A percentile compares a stretch with the other conserved stretches of the same genome.
These are phyloP conservation scores for Gentiana straminea DNA, from an alignment of 257 asterid species.

Conservation along the genomic window DNA sequence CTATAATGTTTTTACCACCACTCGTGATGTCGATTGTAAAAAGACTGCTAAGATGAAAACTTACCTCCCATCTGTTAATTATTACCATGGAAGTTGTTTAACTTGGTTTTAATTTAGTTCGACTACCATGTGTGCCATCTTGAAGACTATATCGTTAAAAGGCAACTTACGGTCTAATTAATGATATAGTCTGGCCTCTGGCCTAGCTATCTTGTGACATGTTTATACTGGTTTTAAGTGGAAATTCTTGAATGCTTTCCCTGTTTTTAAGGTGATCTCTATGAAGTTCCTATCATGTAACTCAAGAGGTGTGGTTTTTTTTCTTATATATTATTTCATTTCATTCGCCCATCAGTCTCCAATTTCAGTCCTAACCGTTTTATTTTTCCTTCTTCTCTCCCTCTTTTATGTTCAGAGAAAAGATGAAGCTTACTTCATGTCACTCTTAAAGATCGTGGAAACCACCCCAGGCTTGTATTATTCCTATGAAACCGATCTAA, in stretches of 20 bases:
- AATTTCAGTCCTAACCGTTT: background rate
- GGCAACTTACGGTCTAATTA: too few relatives aligned
- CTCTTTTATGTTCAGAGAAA: slow-evolving; percentile 40
- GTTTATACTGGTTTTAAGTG: slow-evolving; percentile 54
- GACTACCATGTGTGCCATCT: too few relatives aligned
- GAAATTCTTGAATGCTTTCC: slow-evolving; percentile 63
- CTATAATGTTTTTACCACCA: too few relatives aligned
- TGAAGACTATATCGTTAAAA: too few relatives aligned
- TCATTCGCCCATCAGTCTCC: background rate
- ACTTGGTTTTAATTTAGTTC: too few relatives aligned
- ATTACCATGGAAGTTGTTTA: too few relatives aligned
- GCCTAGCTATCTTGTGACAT: too few relatives aligned
- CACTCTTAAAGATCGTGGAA: slow-evolving; percentile 73
- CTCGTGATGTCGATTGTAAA: too few relatives aligned
- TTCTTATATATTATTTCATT: background rate
- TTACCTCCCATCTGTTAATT: too few relatives aligned
- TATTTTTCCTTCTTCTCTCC: background rate
- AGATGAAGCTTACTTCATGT: slow-evolving; percentile 77
- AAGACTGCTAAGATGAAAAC: too few relatives aligned
- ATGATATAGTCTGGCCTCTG: slow-evolving; percentile 34
- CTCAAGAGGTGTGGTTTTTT: slow-evolving; percentile 46
- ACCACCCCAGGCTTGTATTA: slow-evolving; percentile 85
- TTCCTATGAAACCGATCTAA: slow-evolving; percentile 85
- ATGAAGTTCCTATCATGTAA: slow-evolving; percentile 83
- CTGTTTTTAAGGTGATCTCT: slow-evolving; percentile 59